phyloP scores from a whole-genome alignment of 179 eudicot species.

The Silene coronaria region DNA sequence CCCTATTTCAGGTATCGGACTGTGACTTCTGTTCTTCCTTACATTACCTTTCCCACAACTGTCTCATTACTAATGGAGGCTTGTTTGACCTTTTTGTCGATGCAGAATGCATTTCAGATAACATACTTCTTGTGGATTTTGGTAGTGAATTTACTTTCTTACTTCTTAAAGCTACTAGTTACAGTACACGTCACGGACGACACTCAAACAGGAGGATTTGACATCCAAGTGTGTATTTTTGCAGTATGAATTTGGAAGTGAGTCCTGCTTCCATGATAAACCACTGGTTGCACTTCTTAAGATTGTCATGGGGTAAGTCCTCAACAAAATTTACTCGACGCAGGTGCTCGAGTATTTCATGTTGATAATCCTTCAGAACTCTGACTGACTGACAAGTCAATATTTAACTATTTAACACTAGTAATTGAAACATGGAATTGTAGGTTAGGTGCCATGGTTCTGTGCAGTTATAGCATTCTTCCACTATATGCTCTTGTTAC shows the following conservation, averaged over 20 bases:
- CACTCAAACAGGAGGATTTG: not conserved
- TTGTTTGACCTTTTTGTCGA: conserved; percentile 14
- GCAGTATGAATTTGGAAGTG: conserved; percentile 66
- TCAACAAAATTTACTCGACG: not conserved
- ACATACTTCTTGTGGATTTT: conserved; percentile 85
- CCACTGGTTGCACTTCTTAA: conserved; percentile 32
- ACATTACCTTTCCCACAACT: too few species aligned
- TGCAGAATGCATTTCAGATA: conserved; percentile 94
- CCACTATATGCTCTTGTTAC: conserved; percentile 87
- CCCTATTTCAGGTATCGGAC: conserved; percentile 65
- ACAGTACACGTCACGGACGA: not conserved
- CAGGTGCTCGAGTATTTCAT: not conserved
- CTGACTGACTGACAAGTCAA: too few species aligned
- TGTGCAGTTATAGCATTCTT: conserved; percentile 92
- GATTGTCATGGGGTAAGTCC: conserved; percentile 54
- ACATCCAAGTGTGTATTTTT: not conserved
- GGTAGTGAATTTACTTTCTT: conserved; percentile 44
- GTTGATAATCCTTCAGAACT: not conserved
- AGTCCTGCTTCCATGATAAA: conserved; percentile 69
- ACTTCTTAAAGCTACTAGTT: not conserved
- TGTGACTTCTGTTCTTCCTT: not conserved
- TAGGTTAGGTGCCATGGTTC: conserved; percentile 52
- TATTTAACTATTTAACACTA: not conserved
- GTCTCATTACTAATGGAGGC: too few species aligned
- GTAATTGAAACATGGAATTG: conserved; percentile 11